Evolutionary conservation across 306 rosid species (phyloP), one percentile per base, ranked within the genome.

Genomic region (Cicer arietinum): DNA sequence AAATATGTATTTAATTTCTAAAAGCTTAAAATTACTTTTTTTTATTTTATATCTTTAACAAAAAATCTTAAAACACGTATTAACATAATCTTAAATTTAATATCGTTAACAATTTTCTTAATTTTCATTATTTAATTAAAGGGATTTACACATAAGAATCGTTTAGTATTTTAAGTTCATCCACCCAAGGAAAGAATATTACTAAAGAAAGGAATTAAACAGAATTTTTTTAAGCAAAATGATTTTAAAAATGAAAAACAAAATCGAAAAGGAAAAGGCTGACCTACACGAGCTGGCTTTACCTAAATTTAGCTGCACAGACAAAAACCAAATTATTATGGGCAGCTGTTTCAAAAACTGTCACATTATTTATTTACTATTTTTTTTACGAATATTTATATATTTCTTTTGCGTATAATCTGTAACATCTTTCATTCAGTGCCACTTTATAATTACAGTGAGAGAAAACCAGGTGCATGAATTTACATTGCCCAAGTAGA

Each of bases 221-320:
- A 37, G 1, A 56, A 14, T 17, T 35, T 0, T 4, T 14, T 53
- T 1, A 30, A 10, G 37, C 16, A 12, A 68, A 74, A 53, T 7
- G 11, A 17, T 25, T 53, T 53, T 13, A 48, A 48, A 37, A 61
- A 39, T 37, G 11, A 41, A 39, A 41, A 12, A 0, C 2, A n/a
- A 61, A 13, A 2, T 9, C 7, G 10, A 45, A 76, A 75, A 82
- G 64, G 13, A 60, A 81, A 77, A 84, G 73, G 88, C 82, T 89
- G 97, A 88, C 89, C 89, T 83, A 84, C 81, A 76, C 59, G 80
- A 81, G 81, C 82, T 88, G 87, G 96, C 87, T 67, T 83, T 88
- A 89, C 88, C 98, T 87, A 87, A 90, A 88, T 85, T 78, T 91
- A 94, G 98, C 90, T 87, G 92, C 87, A 90, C 86, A 86, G 94